Evolutionary conservation across 1,284 basidiomycete species (phyloP), one percentile per base, ranked within the genome.

Genomic region (Boletus mariae): DNA sequence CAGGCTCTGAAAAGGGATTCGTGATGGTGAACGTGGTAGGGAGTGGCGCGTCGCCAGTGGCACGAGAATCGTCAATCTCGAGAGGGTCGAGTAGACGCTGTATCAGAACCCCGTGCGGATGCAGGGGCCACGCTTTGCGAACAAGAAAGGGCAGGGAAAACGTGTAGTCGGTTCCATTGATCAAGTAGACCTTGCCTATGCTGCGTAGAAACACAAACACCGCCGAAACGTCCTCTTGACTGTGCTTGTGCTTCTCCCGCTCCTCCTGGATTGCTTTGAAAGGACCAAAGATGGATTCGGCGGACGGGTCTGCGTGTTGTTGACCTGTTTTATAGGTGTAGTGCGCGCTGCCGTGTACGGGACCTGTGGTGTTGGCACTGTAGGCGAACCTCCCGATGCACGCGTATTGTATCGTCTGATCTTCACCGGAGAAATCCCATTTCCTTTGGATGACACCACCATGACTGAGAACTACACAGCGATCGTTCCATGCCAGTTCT

Each of bases 101-200:
- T 38, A 94, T 79, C 67, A 91, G 74, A 23, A 92, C 77, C 2
- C 91, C 90, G 56, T 86, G 81, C 2, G 87, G 87, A 54, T 76
- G 76, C 6, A 92, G 71, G 1, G 92, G 80, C 90, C 91, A 94
- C 1, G 87, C 90, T 52, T 75, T 78, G 20, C 85, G 79, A 5
- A 94, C 84, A 47, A 85, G 77, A 66, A 94, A 94, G 0, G 93
- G 93, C 0, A 95, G 71, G n/a, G 87, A 80, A 59, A 93, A 84
- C 0, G 84, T 86, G 62, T 87, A 85, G 61, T 91, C 85, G 35
- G 82, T 70, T 2, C 93, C 93, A 50, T 87, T 85, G 50, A 80
- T 74, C 49, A 88, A 76, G 64, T 85, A 91, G 43, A 94, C 81
- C 62, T 84, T 85, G 41, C 84, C 87, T 29, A 86, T 79, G 60